Conservation (phyloP, 495 filamentous ascomycete genomes). For the Daldinia caldariorum region DNA sequence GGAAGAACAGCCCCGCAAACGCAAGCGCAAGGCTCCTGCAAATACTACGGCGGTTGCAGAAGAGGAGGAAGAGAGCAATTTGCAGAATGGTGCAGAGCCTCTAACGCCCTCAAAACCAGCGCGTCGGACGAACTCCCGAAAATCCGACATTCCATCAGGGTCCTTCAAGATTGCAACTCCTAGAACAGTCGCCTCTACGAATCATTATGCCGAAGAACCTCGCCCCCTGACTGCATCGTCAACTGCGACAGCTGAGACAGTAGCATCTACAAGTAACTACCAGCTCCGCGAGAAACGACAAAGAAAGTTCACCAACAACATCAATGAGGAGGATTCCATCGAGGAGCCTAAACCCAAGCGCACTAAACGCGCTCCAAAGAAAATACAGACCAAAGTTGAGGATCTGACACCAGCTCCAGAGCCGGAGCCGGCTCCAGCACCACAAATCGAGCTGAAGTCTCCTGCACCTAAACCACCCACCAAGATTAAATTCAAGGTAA, state of each 20-base stretch:
- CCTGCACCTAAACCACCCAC: slow-evolving; percentile 26
- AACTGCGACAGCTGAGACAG: slow-evolving; percentile 43
- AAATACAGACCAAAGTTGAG: slow-evolving; percentile 18
- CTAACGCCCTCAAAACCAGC: slow-evolving; percentile 17
- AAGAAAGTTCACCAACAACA: slow-evolving; percentile 43
- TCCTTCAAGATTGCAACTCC: slow-evolving; percentile 27
- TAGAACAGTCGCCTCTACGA: slow-evolving; percentile 12
- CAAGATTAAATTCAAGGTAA: slow-evolving; percentile 40
- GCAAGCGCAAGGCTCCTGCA: slow-evolving; percentile 26
- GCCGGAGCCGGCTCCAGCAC: slow-evolving; percentile 15
- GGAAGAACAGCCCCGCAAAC: slow-evolving; percentile 26
- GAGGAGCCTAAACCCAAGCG: slow-evolving; percentile 45
- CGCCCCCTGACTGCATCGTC: slow-evolving; percentile 46
- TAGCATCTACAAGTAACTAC: slow-evolving; percentile 44
- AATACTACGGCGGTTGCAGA: neutral
- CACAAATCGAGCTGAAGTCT: slow-evolving; percentile 25
- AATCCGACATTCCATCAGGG: slow-evolving; percentile 25
- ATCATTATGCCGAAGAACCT: slow-evolving; percentile 35
- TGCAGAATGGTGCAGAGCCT: slow-evolving; percentile 16
- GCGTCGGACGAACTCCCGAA: slow-evolving; percentile 31
- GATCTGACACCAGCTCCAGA: slow-evolving; percentile 21
- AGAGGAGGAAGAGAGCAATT: slow-evolving; percentile 12
- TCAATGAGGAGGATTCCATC: slow-evolving; percentile 35
- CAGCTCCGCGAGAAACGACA: slow-evolving; percentile 47
- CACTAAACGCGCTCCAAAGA: slow-evolving; percentile 41